A percentile compares a stretch with the other conserved stretches of the same genome.
phyloP scores from a whole-genome alignment of 2,329 filamentous ascomycete species.

The Aspergillus nomiae region DNA sequence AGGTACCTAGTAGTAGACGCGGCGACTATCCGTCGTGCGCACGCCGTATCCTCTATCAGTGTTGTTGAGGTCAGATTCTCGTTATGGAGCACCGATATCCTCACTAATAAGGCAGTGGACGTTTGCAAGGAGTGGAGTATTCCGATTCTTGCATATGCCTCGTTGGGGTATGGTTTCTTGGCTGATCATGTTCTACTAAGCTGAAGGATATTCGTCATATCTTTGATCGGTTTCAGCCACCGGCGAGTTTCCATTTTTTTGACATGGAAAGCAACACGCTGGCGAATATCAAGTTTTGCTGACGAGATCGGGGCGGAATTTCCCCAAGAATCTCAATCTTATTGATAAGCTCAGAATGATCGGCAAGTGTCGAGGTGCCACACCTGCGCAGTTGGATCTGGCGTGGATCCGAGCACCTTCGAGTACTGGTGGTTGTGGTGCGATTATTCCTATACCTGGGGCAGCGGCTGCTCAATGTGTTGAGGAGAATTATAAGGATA shows the following conservation, averaged over 20 bases:
- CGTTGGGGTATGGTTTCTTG: background rate
- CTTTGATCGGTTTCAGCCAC: background rate
- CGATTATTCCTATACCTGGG: background rate
- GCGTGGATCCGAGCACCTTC: background rate
- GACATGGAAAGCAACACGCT: background rate
- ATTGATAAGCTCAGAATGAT: background rate
- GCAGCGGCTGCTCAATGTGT: background rate
- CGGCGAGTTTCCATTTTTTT: background rate
- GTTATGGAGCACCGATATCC: background rate
- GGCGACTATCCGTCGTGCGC: background rate
- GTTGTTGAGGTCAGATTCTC: background rate
- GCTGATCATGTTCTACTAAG: background rate
- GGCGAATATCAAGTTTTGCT: background rate
- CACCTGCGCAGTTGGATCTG: background rate
- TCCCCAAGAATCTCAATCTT: background rate
- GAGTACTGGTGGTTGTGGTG: background rate
- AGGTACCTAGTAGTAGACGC: background rate
- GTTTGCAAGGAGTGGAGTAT: background rate
- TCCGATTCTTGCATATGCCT: background rate
- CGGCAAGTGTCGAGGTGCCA: background rate
- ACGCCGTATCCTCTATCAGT: background rate
- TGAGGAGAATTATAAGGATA: background rate
- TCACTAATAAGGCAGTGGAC: background rate
- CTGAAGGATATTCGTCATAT: background rate
- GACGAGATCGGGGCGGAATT: background rate